These are phyloP conservation scores for Globisporangium barbulae DNA, from an alignment of 352 stramenopile species.

Conservation along the genomic window DNA sequence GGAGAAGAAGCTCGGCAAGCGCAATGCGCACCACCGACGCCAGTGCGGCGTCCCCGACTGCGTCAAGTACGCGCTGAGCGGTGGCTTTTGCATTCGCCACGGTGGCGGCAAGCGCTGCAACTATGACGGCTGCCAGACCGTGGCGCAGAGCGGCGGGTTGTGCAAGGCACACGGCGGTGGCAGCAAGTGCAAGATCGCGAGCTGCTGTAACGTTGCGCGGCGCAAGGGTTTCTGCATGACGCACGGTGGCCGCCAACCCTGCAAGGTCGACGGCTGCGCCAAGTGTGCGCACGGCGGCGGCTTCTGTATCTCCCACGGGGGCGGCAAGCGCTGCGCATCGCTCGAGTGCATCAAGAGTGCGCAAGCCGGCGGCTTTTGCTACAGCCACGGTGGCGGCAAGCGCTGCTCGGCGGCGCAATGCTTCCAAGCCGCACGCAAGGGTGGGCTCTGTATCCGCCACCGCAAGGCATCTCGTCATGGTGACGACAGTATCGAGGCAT, in stretches of 20 bases:
- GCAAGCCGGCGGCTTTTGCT: slow-evolving; percentile 74
- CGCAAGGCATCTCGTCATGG: slow-evolving; percentile 29
- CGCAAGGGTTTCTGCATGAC: slow-evolving; percentile 74
- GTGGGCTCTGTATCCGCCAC: slow-evolving; percentile 78
- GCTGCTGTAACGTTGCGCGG: slow-evolving; percentile 57
- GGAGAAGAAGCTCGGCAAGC: slow-evolving; percentile 5
- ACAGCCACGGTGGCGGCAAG: slow-evolving; percentile 77
- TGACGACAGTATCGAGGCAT: not conserved
- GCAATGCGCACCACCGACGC: slow-evolving; percentile 37
- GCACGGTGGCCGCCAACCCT: slow-evolving; percentile 67
- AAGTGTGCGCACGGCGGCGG: slow-evolving; percentile 76
- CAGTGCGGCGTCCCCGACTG: slow-evolving; percentile 60
- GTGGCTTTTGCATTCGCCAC: slow-evolving; percentile 72
- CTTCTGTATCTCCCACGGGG: slow-evolving; percentile 74
- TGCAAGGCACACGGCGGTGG: slow-evolving; percentile 85
- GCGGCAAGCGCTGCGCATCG: slow-evolving; percentile 66
- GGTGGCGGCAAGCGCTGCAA: slow-evolving; percentile 76
- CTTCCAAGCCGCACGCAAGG: slow-evolving; percentile 74
- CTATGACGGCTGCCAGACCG: slow-evolving; percentile 50
- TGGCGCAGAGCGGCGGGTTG: slow-evolving; percentile 72
- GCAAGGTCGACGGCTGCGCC: slow-evolving; percentile 61
- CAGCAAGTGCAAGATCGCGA: slow-evolving; percentile 68
- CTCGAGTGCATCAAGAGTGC: slow-evolving; percentile 59
- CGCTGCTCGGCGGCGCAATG: slow-evolving; percentile 66
- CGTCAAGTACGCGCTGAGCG: slow-evolving; percentile 61